A percentile compares a stretch with the other conserved stretches of the same genome.
Evolutionary conservation across 129 eudicot species (phyloP).

Genomic region (Escallonia rubra): DNA sequence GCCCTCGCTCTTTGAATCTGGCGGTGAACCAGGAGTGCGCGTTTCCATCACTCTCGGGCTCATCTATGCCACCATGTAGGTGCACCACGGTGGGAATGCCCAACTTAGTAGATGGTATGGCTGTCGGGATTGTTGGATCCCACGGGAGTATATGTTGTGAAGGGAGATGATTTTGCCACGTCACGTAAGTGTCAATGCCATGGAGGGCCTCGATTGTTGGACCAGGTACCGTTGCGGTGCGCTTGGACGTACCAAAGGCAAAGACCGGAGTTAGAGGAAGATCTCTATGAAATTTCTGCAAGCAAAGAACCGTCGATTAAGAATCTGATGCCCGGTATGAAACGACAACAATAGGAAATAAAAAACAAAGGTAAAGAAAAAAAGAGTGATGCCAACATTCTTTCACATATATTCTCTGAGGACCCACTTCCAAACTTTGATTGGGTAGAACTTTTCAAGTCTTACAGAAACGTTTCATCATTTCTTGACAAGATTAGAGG

Average conservation of each 20-base stretch:
- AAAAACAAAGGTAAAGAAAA: too few relatives aligned
- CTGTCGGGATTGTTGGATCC: constrained; percentile 91
- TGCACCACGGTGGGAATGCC: constrained; percentile 94
- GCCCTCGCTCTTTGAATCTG: constrained; percentile 48
- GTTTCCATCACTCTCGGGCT: constrained; percentile 81
- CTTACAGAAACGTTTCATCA: too few relatives aligned
- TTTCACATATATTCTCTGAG: too few relatives aligned
- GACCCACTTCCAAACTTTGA: too few relatives aligned
- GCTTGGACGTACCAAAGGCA: constrained; percentile 63
- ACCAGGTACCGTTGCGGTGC: constrained; percentile 73
- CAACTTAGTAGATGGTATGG: constrained; percentile 38
- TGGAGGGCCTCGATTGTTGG: constrained; percentile 88
- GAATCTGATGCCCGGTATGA: too few relatives aligned
- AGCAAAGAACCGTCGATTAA: neutral
- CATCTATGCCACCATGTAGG: constrained; percentile 86
- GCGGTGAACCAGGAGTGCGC: constrained; percentile 73
- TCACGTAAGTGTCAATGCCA: constrained; percentile 56
- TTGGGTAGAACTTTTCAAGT: too few relatives aligned
- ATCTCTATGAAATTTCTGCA: constrained; percentile 90
- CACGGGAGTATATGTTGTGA: constrained; percentile 76
- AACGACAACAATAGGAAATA: too few relatives aligned
- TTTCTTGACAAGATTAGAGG: too few relatives aligned
- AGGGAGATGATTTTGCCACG: constrained; percentile 82
- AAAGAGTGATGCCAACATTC: too few relatives aligned
- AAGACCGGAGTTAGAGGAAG: constrained; percentile 75